phyloP scores from a whole-genome alignment of 495 filamentous ascomycete genomes.

The Lichenothelia convexa region DNA sequence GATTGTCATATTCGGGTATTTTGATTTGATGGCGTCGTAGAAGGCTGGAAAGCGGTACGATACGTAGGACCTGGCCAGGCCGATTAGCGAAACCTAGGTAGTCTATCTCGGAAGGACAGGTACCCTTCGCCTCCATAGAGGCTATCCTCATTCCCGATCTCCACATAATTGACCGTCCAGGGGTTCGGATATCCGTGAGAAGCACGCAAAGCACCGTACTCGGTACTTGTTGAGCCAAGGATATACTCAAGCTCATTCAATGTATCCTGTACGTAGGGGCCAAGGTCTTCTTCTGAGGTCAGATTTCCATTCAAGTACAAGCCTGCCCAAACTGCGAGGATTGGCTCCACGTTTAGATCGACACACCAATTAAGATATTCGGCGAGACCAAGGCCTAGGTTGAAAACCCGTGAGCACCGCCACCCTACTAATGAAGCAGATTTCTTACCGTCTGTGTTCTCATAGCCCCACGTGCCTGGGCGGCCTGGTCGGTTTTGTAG shows the following conservation, averaged over 20 bases:
- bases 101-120: too few species aligned
- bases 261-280: constrained; percentile 36
- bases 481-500: constrained; percentile 17
- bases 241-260: constrained; percentile 52
- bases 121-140: too few species aligned
- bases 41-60: constrained; percentile 39
- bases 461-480: constrained; percentile 19
- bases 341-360: too few species aligned
- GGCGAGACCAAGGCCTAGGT: too few species aligned
- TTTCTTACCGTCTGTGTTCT: constrained; percentile 22
- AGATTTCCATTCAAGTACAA: constrained; percentile 14
- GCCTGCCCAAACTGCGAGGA: constrained; percentile 18
- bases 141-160: too few species aligned
- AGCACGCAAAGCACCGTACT: constrained; percentile 39
- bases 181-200: constrained; percentile 37
- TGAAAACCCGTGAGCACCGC: too few species aligned
- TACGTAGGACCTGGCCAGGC: too few species aligned
- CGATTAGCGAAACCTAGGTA: too few species aligned
- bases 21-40: constrained; percentile 33
- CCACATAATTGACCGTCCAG: constrained; percentile 39
- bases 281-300: constrained; percentile 22
- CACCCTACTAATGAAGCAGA: too few species aligned
- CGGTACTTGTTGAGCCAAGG: constrained; percentile 32
- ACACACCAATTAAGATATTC: too few species aligned
- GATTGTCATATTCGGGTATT: constrained; percentile 43